Percentiles rank a stretch among this genome's conserved stretches.
Evolutionary conservation across 345 rosid genomes (phyloP).

Genomic region (Brassica rapa): DNA sequence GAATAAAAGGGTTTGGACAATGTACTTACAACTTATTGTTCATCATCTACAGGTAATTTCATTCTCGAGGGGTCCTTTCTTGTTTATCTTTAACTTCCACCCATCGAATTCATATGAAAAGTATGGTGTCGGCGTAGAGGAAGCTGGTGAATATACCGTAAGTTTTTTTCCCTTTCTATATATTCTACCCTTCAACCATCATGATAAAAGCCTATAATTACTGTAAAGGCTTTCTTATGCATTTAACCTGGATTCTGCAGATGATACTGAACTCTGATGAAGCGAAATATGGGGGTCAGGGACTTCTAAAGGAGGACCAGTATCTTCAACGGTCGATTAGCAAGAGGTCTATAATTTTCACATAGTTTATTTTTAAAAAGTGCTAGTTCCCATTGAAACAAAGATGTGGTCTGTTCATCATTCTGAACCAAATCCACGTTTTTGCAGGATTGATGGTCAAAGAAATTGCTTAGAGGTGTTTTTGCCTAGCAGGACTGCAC

Average conservation of each 20-base stretch:
- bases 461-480: slow-evolving; percentile 72
- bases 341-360: slow-evolving; percentile 53
- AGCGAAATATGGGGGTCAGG: slow-evolving; percentile 77
- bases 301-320: slow-evolving; percentile 52
- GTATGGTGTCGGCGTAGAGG: slow-evolving; percentile 77
- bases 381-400: slow-evolving; percentile 10
- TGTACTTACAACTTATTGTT: slow-evolving; percentile 17
- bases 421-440: slow-evolving; percentile 19
- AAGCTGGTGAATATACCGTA: slow-evolving; percentile 97
- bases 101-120: slow-evolving; percentile 64
- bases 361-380: slow-evolving; percentile 4
- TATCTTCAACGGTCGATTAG: slow-evolving; percentile 68
- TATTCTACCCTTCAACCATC: neutral
- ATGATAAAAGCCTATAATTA: slow-evolving; percentile 1
- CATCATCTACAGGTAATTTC: slow-evolving; percentile 68
- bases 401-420: slow-evolving; percentile 14
- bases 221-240: neutral
- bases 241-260: slow-evolving; percentile 44
- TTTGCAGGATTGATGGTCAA: slow-evolving; percentile 72
- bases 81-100: slow-evolving; percentile 88
- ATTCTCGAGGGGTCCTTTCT: slow-evolving; percentile 79
- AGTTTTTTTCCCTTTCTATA: slow-evolving; percentile 23
- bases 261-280: slow-evolving; percentile 79
- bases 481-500: slow-evolving; percentile 90
- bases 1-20: neutral